Evolutionary conservation across 2,329 filamentous ascomycete genomes (phyloP).

Genomic region (Alternaria novae-zelandiae): DNA sequence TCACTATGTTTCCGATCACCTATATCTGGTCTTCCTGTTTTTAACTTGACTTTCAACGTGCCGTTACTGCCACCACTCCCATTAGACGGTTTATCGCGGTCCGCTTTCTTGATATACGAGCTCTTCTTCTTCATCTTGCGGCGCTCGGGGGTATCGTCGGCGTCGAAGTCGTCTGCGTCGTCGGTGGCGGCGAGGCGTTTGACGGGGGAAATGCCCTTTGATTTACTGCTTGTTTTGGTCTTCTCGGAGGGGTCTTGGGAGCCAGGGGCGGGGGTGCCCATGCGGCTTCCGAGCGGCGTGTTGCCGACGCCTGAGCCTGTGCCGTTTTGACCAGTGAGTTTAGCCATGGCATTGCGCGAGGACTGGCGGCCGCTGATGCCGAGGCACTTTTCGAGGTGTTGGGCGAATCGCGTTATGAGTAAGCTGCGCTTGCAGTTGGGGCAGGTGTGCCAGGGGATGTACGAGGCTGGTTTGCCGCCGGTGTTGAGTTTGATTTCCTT

Average conservation of each 20-base stretch:
- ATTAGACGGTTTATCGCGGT: conserved; percentile 39
- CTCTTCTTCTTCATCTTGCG: conserved; percentile 60
- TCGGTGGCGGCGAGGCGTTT: conserved; percentile 34
- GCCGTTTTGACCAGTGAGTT: conserved; percentile 48
- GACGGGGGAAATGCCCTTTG: conserved; percentile 25
- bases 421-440: conserved; percentile 67
- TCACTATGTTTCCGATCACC: conserved; percentile 38
- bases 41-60: conserved; percentile 44
- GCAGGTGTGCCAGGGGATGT: conserved; percentile 63
- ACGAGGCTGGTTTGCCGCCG: conserved; percentile 53
- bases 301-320: conserved; percentile 49
- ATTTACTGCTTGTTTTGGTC: conserved; percentile 38
- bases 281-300: conserved; percentile 52
- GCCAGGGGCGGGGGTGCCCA: conserved; percentile 51
- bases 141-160: conserved; percentile 50
- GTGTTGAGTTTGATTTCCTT: conserved; percentile 58
- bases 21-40: conserved; percentile 34
- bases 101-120: conserved; percentile 49
- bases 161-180: conserved; percentile 46
- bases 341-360: conserved; percentile 57
- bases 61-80: conserved; percentile 13
- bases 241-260: conserved; percentile 26
- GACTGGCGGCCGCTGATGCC: conserved; percentile 62
- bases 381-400: conserved; percentile 67
- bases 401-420: conserved; percentile 66